Conservation (phyloP, 164 flowering plant genomes). For the Vitis vinifera region ASM3070453v1 NC_081821.1:4189501-4190000, state of each 20-base stretch:
- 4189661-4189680: slow-evolving; percentile 78
- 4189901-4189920: slow-evolving; percentile 26
- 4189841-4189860: slow-evolving; percentile 34
- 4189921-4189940: slow-evolving; percentile 41
- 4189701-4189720: slow-evolving; percentile 82
- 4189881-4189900: slow-evolving; percentile 22
- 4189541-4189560: slow-evolving; percentile 70
- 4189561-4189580: slow-evolving; percentile 81
- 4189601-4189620: slow-evolving; percentile 71
- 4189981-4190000: slow-evolving; percentile 55
- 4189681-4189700: slow-evolving; percentile 77
- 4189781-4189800: slow-evolving; percentile 28
- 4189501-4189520: slow-evolving; percentile 79
- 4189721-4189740: slow-evolving; percentile 39
- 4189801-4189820: slow-evolving; percentile 67
- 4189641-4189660: slow-evolving; percentile 88
- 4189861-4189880: slow-evolving; percentile 3
- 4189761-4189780: slow-evolving; percentile 34
- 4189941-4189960: slow-evolving; percentile 56
- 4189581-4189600: slow-evolving; percentile 80
- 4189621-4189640: slow-evolving; percentile 53
- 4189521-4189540: slow-evolving; percentile 65
- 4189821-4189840: slow-evolving; percentile 43
- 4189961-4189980: slow-evolving; percentile 18
- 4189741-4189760: slow-evolving; percentile 33